Evolutionary conservation across 768 basidiomycete genomes (phyloP).

Genomic region (Pleurotus eryngii): DNA sequence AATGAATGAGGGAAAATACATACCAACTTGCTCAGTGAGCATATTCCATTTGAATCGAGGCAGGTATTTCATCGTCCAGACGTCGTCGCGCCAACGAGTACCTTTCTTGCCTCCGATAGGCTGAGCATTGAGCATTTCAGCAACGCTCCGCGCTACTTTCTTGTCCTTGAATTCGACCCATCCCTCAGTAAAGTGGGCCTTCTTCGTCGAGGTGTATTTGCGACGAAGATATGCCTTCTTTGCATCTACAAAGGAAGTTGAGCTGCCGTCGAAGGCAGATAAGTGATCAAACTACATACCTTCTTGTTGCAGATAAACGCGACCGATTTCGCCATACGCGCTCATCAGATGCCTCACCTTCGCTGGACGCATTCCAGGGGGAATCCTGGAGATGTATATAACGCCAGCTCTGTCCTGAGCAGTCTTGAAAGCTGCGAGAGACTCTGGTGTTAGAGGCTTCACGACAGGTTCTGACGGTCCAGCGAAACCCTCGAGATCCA

Average conservation of each 20-base stretch:
- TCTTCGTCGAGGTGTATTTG: constrained; percentile 81
- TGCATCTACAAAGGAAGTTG: constrained; percentile 47
- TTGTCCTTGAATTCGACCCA: constrained; percentile 99
- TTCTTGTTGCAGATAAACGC: constrained; percentile 93
- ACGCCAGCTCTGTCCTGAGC: constrained; percentile 79
- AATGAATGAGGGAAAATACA: constrained; percentile 27
- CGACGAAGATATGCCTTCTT: constrained; percentile 83
- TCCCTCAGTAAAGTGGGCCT: constrained; percentile 89
- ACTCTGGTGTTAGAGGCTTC: constrained; percentile 73
- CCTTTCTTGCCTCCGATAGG: constrained; percentile 94
- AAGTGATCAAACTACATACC: constrained; percentile 40
- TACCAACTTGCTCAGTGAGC: constrained; percentile 97
- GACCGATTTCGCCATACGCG: constrained; percentile 83
- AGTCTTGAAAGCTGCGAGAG: constrained; percentile 69
- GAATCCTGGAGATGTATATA: constrained; percentile 92
- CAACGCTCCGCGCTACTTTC: constrained; percentile 82
- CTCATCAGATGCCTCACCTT: constrained; percentile 95
- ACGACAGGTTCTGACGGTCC: constrained; percentile 56
- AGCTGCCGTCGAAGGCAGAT: background rate
- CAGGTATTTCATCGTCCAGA: constrained; percentile 99
- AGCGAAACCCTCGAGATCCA: constrained; percentile 57
- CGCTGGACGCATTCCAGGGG: constrained; percentile 95
- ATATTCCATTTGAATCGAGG: constrained; percentile 99
- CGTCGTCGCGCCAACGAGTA: constrained; percentile 89
- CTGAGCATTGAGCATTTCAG: constrained; percentile 94